Conservation (phyloP, 139 green algal genomes). For the Closterium sp. region DNA sequence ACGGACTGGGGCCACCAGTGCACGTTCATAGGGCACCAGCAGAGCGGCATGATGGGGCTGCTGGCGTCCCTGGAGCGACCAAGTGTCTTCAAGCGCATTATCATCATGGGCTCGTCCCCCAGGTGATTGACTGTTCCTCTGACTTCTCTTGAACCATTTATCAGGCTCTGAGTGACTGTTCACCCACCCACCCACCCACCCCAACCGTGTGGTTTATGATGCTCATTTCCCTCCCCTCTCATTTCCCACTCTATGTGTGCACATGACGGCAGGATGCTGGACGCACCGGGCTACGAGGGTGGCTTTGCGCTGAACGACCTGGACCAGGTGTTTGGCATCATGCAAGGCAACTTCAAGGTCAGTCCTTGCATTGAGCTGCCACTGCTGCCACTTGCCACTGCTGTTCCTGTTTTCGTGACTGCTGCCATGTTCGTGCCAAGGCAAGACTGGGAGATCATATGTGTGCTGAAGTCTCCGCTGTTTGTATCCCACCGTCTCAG, state of each 20-base stretch:
- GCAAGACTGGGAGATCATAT: not conserved
- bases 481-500: not conserved
- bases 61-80: conserved; percentile 21
- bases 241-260: too few relatives aligned
- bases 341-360: conserved; percentile 33
- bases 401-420: not conserved
- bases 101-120: conserved; percentile 20
- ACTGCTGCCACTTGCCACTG: not conserved
- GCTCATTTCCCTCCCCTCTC: too few relatives aligned
- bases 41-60: conserved; percentile 17
- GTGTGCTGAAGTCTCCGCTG: not conserved
- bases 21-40: conserved; percentile 17
- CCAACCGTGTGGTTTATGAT: too few relatives aligned
- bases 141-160: not conserved
- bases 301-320: conserved; percentile 12
- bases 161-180: too few relatives aligned
- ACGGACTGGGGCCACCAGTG: conserved; percentile 5
- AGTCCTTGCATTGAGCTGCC: too few relatives aligned
- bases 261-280: conserved; percentile 3
- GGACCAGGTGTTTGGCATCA: conserved; percentile 28
- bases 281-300: not conserved
- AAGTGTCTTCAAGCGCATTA: conserved; percentile 26
- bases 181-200: too few relatives aligned
- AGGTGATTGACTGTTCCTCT: not conserved
- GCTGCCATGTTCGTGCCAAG: too few relatives aligned